phyloP scores from a whole-genome alignment of 2,329 filamentous ascomycete species.

The Penicillium sp. region DNA sequence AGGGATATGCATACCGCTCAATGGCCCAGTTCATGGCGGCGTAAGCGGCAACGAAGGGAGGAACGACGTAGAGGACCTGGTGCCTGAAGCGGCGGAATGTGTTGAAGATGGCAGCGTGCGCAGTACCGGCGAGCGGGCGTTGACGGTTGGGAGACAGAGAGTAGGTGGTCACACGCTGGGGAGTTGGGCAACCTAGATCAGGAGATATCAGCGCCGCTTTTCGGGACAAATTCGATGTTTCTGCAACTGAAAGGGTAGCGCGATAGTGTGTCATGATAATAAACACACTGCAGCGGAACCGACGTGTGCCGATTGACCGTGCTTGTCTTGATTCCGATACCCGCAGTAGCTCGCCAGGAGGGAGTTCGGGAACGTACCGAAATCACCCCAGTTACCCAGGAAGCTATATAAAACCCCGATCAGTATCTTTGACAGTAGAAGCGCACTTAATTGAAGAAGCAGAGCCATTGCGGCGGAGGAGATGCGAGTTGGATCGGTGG shows the following conservation, averaged over 20 bases:
- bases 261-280: background rate
- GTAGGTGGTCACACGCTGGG: slow-evolving; percentile 70
- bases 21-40: slow-evolving; percentile 87
- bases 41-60: slow-evolving; percentile 80
- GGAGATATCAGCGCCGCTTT: slow-evolving; percentile 2
- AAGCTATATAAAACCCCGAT: slow-evolving; percentile 58
- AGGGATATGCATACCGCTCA: slow-evolving; percentile 70
- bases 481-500: slow-evolving; percentile 1
- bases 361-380: slow-evolving; percentile 65
- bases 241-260: background rate
- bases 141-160: slow-evolving; percentile 85
- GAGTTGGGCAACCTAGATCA: slow-evolving; percentile 40
- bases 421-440: slow-evolving; percentile 23
- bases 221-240: background rate
- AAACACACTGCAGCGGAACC: background rate
- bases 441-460: background rate
- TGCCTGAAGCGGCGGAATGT: slow-evolving; percentile 81
- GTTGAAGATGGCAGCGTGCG: slow-evolving; percentile 91
- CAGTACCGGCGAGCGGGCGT: slow-evolving; percentile 78
- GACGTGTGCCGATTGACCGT: background rate
- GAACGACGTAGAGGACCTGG: slow-evolving; percentile 88
- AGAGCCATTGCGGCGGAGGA: background rate
- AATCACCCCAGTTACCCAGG: slow-evolving; percentile 74
- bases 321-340: background rate
- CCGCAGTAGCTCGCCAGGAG: slow-evolving; percentile 6